Evolutionary conservation across 257 asterid species (phyloP), one percentile per base, ranked within the genome.

Genomic region (Euphrasia confusa): DNA sequence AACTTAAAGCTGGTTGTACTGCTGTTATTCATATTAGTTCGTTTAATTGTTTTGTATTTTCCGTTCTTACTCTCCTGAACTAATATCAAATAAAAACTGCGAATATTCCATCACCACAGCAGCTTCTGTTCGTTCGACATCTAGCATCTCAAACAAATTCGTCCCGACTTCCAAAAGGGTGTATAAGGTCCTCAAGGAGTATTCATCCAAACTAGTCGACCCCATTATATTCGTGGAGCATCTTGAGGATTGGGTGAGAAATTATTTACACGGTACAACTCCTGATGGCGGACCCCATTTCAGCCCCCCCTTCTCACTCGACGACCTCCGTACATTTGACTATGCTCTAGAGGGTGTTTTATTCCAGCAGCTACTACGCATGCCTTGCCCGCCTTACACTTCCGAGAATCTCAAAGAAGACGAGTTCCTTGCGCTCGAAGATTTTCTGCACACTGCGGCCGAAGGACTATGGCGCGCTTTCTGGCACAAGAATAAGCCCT

Each of bases 361-460:
- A 65, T 86, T 89, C 75, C 97, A 89, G 74, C 95, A 86, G 78
- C 81, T 89, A n/a, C 73, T 84, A 32, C 97, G 97, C 44, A 89
- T 89, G 97, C 95, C 97, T 18, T 70, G 60, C 57, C 83, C 87
- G 5, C 80, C 95, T 10, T 68, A 73, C 6, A 64, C 68, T 68
- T 76, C 95, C 27, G 81, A 80, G 30, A 71, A 73, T 61, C 75
- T 74, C 7, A 80, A 69, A 74, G 89, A 84, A 77, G 95, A 82
- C 12, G 87, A 84, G 71, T 74, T 73, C 76, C 78, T 82, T 33
- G 94, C 97, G 11, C 78, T 89, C 10, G 95, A 86, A 70, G 97
- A 89, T 75, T 81, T 89, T 69, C 67, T 89, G 12, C 84, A 80
- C 52, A 82, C 97, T 21, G 73, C 87, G 15, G 87, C 94, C 4